Conservation (phyloP, 228 moss, liverwort and hornwort genomes). For the Sphagnum fallax region DNA sequence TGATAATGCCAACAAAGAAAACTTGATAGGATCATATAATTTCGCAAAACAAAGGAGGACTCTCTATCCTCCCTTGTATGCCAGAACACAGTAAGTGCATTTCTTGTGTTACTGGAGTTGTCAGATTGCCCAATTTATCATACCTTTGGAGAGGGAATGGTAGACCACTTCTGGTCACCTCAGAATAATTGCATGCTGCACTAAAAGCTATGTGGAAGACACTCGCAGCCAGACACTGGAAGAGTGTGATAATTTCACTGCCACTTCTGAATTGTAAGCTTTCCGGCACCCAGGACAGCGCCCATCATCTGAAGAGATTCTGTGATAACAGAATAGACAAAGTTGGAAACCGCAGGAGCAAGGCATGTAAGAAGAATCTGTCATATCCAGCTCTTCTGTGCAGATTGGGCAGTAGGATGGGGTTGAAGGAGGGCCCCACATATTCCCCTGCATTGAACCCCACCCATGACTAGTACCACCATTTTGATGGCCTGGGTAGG, state of each 20-base stretch:
- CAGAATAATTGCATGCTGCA: too few species aligned
- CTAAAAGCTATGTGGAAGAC: conserved; percentile 8
- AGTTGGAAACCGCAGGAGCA: conserved; percentile 89
- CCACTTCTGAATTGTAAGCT: conserved; percentile 70
- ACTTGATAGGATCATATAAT: too few species aligned
- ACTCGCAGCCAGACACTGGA: conserved; percentile 70
- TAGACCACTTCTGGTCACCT: too few species aligned
- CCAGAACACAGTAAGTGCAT: too few species aligned
- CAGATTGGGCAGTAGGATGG: conserved; percentile 91
- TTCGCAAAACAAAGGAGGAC: too few species aligned
- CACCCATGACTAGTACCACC: conserved; percentile 50
- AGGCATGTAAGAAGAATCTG: conserved; percentile 83
- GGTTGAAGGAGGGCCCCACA: conserved; percentile 57
- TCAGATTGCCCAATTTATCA: too few species aligned
- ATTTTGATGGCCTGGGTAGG: conserved; percentile 45
- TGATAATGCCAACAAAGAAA: too few species aligned
- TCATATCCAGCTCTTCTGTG: conserved; percentile 86
- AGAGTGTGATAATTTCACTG: conserved; percentile 63
- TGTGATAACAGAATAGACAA: conserved; percentile 88
- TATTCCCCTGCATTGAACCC: conserved; percentile 55
- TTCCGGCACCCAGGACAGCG: conserved; percentile 90
- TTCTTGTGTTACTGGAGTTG: too few species aligned
- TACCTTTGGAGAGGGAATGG: too few species aligned
- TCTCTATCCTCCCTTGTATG: too few species aligned
- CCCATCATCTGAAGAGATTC: conserved; percentile 83